Conservation (phyloP, 2,329 filamentous ascomycete genomes). For the Parafenestella ontariensis region DNA sequence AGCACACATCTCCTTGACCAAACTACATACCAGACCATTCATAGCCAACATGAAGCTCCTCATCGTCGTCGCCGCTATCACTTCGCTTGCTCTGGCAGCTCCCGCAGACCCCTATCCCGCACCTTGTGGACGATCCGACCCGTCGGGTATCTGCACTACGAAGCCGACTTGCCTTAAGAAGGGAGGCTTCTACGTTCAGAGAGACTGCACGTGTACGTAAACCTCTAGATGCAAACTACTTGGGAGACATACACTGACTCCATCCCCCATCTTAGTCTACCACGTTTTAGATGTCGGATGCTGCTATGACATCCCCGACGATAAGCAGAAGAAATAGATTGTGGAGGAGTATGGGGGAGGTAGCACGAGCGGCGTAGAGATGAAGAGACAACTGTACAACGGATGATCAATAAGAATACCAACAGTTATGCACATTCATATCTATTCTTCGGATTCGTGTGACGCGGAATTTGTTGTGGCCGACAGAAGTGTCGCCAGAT, state of each 20-base stretch:
- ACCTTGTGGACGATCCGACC: constrained; percentile 36
- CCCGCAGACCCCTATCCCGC: constrained; percentile 37
- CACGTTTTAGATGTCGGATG: constrained; percentile 40
- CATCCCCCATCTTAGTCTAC: constrained; percentile 17
- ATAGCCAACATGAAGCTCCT: constrained; percentile 19
- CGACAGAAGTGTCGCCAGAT: not conserved
- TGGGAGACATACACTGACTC: not conserved
- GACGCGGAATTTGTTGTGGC: not conserved
- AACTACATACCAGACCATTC: not conserved
- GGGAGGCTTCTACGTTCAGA: constrained; percentile 40
- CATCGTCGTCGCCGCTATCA: constrained; percentile 18
- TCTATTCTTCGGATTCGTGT: not conserved
- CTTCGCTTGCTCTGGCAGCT: constrained; percentile 23
- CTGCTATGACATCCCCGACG: constrained; percentile 36
- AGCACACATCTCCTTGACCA: not conserved
- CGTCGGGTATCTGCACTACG: constrained; percentile 38
- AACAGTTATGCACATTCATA: not conserved
- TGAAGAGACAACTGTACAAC: not conserved
- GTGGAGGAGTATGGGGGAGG: not conserved
- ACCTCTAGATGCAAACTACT: not conserved
- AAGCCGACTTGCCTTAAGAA: constrained; percentile 31
- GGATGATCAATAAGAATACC: not conserved
- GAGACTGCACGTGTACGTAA: constrained; percentile 30
- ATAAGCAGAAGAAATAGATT: constrained; percentile 8
- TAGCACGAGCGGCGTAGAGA: not conserved